These are phyloP conservation scores for Trichoderma pleuroti DNA, from an alignment of 2,329 filamentous ascomycete species.

Conservation along the genomic window DNA sequence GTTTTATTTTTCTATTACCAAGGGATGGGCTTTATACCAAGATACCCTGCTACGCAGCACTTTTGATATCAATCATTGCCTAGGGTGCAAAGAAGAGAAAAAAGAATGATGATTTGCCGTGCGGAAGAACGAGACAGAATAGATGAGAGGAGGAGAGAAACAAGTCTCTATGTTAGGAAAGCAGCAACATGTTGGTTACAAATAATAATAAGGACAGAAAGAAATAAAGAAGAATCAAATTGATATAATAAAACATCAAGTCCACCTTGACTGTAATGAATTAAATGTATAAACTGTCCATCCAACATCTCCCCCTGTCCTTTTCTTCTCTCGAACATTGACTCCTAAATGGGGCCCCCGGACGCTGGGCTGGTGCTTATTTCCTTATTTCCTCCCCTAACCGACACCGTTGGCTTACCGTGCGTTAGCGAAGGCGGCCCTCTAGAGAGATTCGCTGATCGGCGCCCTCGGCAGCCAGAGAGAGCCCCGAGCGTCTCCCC, in stretches of 20 bases:
- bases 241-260: background rate
- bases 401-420: background rate
- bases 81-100: background rate
- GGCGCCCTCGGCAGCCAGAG: background rate
- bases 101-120: background rate
- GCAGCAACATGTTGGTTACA: background rate
- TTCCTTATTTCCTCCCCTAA: background rate
- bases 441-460: slow-evolving; percentile 9
- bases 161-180: background rate
- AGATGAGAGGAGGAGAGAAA: background rate
- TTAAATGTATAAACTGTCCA: background rate
- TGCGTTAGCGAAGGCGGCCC: background rate
- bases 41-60: slow-evolving; percentile 12
- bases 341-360: background rate
- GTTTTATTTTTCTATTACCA: background rate
- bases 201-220: background rate
- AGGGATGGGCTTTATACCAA: slow-evolving; percentile 3
- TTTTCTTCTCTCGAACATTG: background rate
- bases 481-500: background rate
- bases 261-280: background rate
- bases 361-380: background rate
- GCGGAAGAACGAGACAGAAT: background rate
- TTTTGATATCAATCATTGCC: background rate
- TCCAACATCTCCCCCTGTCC: background rate
- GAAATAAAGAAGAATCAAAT: background rate